Conservation (phyloP, 352 stramenopile species). For the Globisporangium nodosum region DNA sequence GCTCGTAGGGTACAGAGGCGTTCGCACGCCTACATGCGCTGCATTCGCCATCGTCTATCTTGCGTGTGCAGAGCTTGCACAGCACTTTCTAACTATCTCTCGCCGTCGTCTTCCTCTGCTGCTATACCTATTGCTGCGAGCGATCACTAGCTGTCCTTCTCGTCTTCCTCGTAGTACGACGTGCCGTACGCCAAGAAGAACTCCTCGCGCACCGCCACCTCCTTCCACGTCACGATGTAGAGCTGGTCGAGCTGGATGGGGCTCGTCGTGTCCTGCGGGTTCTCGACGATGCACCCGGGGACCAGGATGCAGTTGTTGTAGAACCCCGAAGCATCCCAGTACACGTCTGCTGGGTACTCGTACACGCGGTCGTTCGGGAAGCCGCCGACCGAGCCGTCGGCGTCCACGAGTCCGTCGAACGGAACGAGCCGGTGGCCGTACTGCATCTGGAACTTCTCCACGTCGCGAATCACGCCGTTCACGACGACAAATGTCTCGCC, state of each 20-base stretch:
- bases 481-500: slow-evolving; percentile 87
- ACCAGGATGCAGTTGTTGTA: slow-evolving; percentile 91
- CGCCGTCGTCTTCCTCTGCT: slow-evolving; percentile 14
- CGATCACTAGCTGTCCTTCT: slow-evolving; percentile 39
- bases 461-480: slow-evolving; percentile 78
- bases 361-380: slow-evolving; percentile 88
- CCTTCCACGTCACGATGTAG: slow-evolving; percentile 88
- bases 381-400: slow-evolving; percentile 74
- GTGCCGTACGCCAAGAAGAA: slow-evolving; percentile 88
- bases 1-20: neutral
- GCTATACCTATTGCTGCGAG: neutral
- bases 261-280: slow-evolving; percentile 68
- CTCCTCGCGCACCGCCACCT: slow-evolving; percentile 75
- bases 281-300: slow-evolving; percentile 75
- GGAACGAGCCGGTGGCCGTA: slow-evolving; percentile 77
- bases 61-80: slow-evolving; percentile 10
- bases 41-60: slow-evolving; percentile 3
- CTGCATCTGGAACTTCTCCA: slow-evolving; percentile 87
- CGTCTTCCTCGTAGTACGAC: slow-evolving; percentile 85
- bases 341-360: slow-evolving; percentile 78
- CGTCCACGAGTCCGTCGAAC: slow-evolving; percentile 81
- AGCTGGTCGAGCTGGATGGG: slow-evolving; percentile 81
- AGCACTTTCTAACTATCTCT: slow-evolving; percentile 20
- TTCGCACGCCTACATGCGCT: no score
- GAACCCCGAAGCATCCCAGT: slow-evolving; percentile 84